Conservation (phyloP, 1,284 basidiomycete genomes). For the Austroboletus novae-zelandiae region DNA sequence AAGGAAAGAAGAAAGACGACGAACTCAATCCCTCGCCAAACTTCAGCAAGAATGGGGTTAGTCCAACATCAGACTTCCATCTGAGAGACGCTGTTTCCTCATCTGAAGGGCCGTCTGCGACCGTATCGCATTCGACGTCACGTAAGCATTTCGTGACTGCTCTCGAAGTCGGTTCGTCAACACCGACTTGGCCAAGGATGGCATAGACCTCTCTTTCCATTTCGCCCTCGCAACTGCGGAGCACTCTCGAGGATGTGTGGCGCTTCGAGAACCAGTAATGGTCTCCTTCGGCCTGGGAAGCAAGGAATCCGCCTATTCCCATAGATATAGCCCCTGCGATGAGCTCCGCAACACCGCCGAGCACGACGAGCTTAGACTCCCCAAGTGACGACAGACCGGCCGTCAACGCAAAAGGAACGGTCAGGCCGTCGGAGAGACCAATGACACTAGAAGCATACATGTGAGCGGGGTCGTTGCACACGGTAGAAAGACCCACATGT, state of each 20-base stretch:
- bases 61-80: constrained; percentile 72
- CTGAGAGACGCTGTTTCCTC: constrained; percentile 51
- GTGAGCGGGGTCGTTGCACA: constrained; percentile 4
- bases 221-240: constrained; percentile 87
- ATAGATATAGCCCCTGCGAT: constrained; percentile 95
- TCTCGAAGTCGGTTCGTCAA: constrained; percentile 79
- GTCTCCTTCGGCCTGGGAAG: constrained; percentile 94
- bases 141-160: constrained; percentile 76
- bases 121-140: constrained; percentile 55
- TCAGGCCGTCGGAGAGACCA: constrained; percentile 94
- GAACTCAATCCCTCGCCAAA: constrained; percentile 86
- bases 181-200: constrained; percentile 85
- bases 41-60: constrained; percentile 90
- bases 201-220: constrained; percentile 93
- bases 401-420: constrained; percentile 89
- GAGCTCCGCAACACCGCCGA: constrained; percentile 90
- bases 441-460: constrained; percentile 63
- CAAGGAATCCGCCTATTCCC: constrained; percentile 97
- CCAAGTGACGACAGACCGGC: constrained; percentile 91
- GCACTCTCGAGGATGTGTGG: constrained; percentile 78
- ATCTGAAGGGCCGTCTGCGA: constrained; percentile 34
- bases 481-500: constrained; percentile 56
- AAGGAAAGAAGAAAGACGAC: constrained; percentile 25
- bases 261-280: constrained; percentile 84
- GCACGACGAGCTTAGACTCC: constrained; percentile 83